Base-by-base conservation (phyloP, 805 yeast genomes). In the Starmerella bacillaris region DNA sequence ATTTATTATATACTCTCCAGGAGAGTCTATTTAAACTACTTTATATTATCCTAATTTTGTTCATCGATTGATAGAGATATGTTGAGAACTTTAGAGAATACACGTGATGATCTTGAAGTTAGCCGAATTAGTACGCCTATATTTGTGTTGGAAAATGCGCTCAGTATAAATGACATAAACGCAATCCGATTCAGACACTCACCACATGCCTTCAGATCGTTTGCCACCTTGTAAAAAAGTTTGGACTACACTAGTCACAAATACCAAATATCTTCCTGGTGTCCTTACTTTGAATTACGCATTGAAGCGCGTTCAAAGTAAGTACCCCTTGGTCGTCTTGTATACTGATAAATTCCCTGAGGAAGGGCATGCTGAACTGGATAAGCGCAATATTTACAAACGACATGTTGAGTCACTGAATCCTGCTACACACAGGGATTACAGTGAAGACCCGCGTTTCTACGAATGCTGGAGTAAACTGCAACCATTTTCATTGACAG, bases 391-490 rank as follows among this genome's bases (percentile, higher is more conserved):
- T 0, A 68, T 70, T 9, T 55, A 59, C 18, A 60, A 63, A 33
- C 35, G 59, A 21, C 55, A 53, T 35, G 58, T 69, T 12, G 57
- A 59, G 15, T 56, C 61, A 35, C 51, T 71, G 19, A 44, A 60
- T 4, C 75, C 74, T 1, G 46, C 52, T 1, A 51, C 48, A 14
- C 54, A 57, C 40, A 65, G 63, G 43, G 66, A 64, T 37, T 66
- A 66, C 43, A 51, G 60, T 8, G 52, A 59, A 24, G 76, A 72
- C 43, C 58, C 65, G 8, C 53, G 77, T 24, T 71, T 71, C 51
- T 56, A 63, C 45, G 75, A 70, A 47, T 68, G 74, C 43, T 71
- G 75, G 74, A 60, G 74, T 20, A 71, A 71, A 51, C 50, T 71
- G 33, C 71, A 67, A 52, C 66, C 72, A 7, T 71, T 71, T 47